These are phyloP conservation scores for Lithohypha guttulata DNA, from an alignment of 2,329 filamentous ascomycete species.

Conservation along the genomic window DNA sequence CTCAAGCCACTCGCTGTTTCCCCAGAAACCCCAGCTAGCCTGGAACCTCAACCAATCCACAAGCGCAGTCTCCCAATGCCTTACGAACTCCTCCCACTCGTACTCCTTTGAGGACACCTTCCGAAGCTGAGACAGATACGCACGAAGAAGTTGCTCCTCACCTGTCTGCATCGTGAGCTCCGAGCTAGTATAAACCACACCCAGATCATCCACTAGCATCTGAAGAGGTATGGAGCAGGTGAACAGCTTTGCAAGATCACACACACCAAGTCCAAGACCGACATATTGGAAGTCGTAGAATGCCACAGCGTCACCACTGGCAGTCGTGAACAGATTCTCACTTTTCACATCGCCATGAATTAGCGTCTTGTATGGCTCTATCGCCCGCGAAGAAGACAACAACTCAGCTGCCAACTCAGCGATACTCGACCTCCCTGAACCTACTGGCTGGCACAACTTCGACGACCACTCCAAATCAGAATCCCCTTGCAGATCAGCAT, in stretches of 20 bases:
- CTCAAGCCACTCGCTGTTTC: constrained; percentile 49
- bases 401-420: constrained; percentile 45
- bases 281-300: constrained; percentile 63
- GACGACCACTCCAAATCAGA: constrained; percentile 45
- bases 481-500: constrained; percentile 37
- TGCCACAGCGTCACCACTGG: constrained; percentile 41
- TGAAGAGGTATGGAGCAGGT: constrained; percentile 52
- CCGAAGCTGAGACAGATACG: constrained; percentile 34
- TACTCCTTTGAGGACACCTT: constrained; percentile 32
- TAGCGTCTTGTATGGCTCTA: constrained; percentile 39
- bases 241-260: constrained; percentile 57
- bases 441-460: constrained; percentile 34
- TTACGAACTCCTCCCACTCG: constrained; percentile 42
- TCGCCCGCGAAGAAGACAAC: constrained; percentile 31
- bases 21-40: constrained; percentile 53
- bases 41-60: constrained; percentile 58
- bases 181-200: constrained; percentile 24
- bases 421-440: constrained; percentile 26
- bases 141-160: constrained; percentile 42
- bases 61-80: constrained; percentile 56
- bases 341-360: constrained; percentile 62
- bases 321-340: constrained; percentile 53
- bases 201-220: constrained; percentile 35
- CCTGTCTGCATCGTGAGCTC: constrained; percentile 40
- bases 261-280: constrained; percentile 53